Conservation (phyloP, 2,329 filamentous ascomycete genomes). For the Talaromyces sp. region DNA sequence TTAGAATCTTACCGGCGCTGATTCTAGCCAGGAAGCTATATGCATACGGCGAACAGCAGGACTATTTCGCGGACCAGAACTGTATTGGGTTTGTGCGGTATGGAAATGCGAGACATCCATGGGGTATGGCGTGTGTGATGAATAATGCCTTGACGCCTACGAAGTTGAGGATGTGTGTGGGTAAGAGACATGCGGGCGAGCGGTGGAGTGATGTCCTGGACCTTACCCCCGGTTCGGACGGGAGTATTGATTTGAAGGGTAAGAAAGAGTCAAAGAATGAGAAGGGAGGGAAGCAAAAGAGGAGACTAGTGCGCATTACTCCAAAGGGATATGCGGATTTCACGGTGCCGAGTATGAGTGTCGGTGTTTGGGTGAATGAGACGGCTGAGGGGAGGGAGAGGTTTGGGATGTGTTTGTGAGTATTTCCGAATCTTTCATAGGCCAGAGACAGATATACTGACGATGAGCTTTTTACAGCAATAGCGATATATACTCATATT, state of each 20-base stretch:
- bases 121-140: slow-evolving; percentile 56
- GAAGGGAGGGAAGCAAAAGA: slow-evolving; percentile 6
- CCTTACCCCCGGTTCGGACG: neutral
- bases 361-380: slow-evolving; percentile 60
- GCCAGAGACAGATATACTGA: neutral
- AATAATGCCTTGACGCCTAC: slow-evolving; percentile 47
- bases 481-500: slow-evolving; percentile 16
- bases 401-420: slow-evolving; percentile 45
- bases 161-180: slow-evolving; percentile 61
- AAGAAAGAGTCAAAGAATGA: neutral
- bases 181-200: slow-evolving; percentile 55
- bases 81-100: slow-evolving; percentile 58
- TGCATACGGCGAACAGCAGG: slow-evolving; percentile 61
- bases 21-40: slow-evolving; percentile 62
- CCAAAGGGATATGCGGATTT: slow-evolving; percentile 58
- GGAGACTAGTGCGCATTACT: slow-evolving; percentile 56
- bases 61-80: slow-evolving; percentile 60
- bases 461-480: neutral
- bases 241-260: neutral
- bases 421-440: neutral
- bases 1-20: slow-evolving; percentile 52
- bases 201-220: slow-evolving; percentile 61
- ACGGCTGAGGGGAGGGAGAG: slow-evolving; percentile 50
- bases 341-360: slow-evolving; percentile 51
- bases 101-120: slow-evolving; percentile 49